phyloP scores from a whole-genome alignment of 768 basidiomycete genomes.

The Trichaptum fuscoviolaceum region DNA sequence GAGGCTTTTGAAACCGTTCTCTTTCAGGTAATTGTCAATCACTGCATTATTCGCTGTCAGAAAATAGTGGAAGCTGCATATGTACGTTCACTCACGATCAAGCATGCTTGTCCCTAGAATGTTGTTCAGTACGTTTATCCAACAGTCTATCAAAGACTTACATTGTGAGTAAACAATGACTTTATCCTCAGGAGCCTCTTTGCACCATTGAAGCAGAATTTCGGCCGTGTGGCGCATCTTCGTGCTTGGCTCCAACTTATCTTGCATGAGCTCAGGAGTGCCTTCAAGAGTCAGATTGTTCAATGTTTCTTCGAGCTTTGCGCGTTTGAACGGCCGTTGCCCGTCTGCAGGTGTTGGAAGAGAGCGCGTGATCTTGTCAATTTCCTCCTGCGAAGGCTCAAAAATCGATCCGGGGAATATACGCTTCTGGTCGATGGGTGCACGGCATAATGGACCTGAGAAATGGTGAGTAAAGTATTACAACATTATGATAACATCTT shows the following conservation, averaged over 20 bases:
- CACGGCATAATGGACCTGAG: slow-evolving; percentile 63
- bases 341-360: slow-evolving; percentile 8
- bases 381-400: slow-evolving; percentile 57
- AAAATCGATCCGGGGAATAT: slow-evolving; percentile 65
- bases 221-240: slow-evolving; percentile 60
- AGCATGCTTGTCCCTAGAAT: slow-evolving; percentile 2
- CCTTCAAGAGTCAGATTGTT: slow-evolving; percentile 14
- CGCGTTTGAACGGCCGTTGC: not conserved
- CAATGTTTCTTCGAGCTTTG: slow-evolving; percentile 7
- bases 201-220: slow-evolving; percentile 48
- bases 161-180: slow-evolving; percentile 70
- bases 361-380: slow-evolving; percentile 32
- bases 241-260: slow-evolving; percentile 58
- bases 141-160: slow-evolving; percentile 23
- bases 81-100: not conserved
- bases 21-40: slow-evolving; percentile 52
- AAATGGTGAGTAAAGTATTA: slow-evolving; percentile 1
- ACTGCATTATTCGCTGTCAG: slow-evolving; percentile 10
- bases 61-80: not conserved
- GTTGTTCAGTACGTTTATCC: not conserved
- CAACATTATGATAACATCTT: not conserved
- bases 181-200: slow-evolving; percentile 55
- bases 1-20: slow-evolving; percentile 52
- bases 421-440: slow-evolving; percentile 50
- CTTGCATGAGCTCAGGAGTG: slow-evolving; percentile 29